Conservation (phyloP, 305 asterid species). For the Fraxinus paxiana region DNA sequence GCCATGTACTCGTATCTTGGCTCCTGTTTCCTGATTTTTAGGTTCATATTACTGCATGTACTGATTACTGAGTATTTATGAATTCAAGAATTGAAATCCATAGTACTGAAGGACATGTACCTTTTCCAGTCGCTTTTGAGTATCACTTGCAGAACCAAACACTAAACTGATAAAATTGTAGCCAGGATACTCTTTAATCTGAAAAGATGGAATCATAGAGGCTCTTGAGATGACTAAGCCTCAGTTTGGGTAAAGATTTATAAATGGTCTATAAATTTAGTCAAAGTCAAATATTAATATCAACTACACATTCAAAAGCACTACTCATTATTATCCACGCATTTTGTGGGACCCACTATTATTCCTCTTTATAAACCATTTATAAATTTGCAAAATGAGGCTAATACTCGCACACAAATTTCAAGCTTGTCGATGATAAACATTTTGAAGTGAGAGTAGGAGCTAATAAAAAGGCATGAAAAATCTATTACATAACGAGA, state of each 20-base stretch:
- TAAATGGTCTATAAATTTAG: neutral
- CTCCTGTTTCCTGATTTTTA: slow-evolving; percentile 84
- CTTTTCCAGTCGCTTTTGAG: slow-evolving; percentile 84
- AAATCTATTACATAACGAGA: neutral
- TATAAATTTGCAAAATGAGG: neutral
- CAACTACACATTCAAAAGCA: neutral
- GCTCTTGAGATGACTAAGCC: slow-evolving; percentile 21
- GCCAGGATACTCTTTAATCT: slow-evolving; percentile 75
- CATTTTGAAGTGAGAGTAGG: neutral
- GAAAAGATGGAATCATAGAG: slow-evolving; percentile 36
- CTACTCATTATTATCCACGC: neutral
- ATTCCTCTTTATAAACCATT: neutral
- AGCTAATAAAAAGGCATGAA: neutral
- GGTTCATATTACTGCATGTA: slow-evolving; percentile 3
- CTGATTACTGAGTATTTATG: slow-evolving; percentile 9
- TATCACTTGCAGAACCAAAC: slow-evolving; percentile 64
- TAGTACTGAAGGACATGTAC: slow-evolving; percentile 31
- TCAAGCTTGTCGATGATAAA: slow-evolving; percentile 3
- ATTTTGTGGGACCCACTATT: neutral
- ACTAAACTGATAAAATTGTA: slow-evolving; percentile 59
- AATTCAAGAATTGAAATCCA: slow-evolving; percentile 18
- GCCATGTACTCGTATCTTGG: slow-evolving; percentile 75
- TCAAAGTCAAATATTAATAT: neutral
- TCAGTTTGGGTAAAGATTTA: neutral
- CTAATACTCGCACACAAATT: slow-evolving; percentile 13